These are phyloP conservation scores for Cetradonia linearis DNA, from an alignment of 495 filamentous ascomycete genomes.

Conservation along the genomic window DNA sequence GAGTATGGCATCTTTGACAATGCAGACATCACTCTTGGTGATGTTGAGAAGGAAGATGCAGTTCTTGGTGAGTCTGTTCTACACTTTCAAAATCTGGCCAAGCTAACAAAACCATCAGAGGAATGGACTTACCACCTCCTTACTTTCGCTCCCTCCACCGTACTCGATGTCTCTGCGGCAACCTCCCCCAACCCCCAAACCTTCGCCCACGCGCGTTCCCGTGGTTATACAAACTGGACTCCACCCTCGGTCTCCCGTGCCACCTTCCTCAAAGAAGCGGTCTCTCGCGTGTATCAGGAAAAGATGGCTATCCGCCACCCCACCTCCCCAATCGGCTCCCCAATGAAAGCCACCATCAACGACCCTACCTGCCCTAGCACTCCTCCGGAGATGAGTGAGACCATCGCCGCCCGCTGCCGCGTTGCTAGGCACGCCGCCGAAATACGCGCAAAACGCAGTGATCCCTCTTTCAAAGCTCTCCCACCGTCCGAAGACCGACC, in stretches of 20 bases:
- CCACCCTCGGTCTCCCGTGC: constrained; percentile 40
- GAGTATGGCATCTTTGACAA: constrained; percentile 46
- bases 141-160: constrained; percentile 47
- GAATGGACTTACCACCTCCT: constrained; percentile 55
- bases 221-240: constrained; percentile 50
- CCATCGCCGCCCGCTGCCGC: constrained; percentile 29
- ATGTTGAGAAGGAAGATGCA: constrained; percentile 44
- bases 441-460: constrained; percentile 34
- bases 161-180: constrained; percentile 45
- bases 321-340: constrained; percentile 17
- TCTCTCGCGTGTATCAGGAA: constrained; percentile 49
- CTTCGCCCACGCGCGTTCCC: constrained; percentile 43
- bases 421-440: constrained; percentile 34
- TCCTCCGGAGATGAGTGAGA: constrained; percentile 10
- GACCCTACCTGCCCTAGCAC: constrained; percentile 17
- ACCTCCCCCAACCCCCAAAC: constrained; percentile 36
- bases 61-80: constrained; percentile 40
- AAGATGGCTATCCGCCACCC: constrained; percentile 29
- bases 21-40: constrained; percentile 36
- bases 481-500: constrained; percentile 35
- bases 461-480: constrained; percentile 28
- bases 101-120: constrained; percentile 38
- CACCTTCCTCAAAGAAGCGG: constrained; percentile 54
- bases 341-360: constrained; percentile 8
- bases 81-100: neutral